These are phyloP conservation scores for Aspergillus persii DNA, from an alignment of 2,329 filamentous ascomycete genomes.

Conservation along the genomic window DNA sequence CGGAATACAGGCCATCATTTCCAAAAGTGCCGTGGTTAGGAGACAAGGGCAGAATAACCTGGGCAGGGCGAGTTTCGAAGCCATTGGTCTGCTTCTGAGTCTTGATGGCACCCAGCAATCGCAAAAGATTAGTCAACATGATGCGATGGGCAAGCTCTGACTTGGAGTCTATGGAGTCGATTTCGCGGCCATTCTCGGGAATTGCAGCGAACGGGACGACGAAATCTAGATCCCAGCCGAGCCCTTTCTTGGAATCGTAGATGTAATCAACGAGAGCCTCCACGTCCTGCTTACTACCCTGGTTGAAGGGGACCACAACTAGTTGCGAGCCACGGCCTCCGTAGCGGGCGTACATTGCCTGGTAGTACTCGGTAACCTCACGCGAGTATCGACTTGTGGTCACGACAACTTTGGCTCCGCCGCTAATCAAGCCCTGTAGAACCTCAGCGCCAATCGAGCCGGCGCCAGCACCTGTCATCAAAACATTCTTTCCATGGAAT, in stretches of 20 bases:
- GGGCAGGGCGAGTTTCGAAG: constrained; percentile 92
- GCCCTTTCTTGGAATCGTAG: constrained; percentile 91
- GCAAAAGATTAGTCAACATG: constrained; percentile 96
- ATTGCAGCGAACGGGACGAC: constrained; percentile 97
- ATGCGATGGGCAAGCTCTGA: constrained; percentile 97
- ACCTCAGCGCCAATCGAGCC: constrained; percentile 98
- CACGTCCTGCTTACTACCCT: constrained; percentile 96
- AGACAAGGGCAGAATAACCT: constrained; percentile 92
- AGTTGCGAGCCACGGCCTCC: constrained; percentile 93
- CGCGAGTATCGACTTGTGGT: constrained; percentile 96
- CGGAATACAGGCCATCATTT: constrained; percentile 95
- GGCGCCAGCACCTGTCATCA: constrained; percentile 98
- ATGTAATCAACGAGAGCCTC: constrained; percentile 94
- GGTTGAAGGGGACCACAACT: constrained; percentile 98
- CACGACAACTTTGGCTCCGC: constrained; percentile 93
- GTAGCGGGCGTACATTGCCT: constrained; percentile 94
- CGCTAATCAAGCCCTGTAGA: constrained; percentile 90
- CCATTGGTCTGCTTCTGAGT: constrained; percentile 80
- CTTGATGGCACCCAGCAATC: constrained; percentile 88
- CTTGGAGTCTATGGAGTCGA: constrained; percentile 93
- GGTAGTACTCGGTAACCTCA: constrained; percentile 98
- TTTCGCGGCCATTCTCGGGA: constrained; percentile 94
- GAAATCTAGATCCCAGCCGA: constrained; percentile 97
- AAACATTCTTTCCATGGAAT: constrained; percentile 90
- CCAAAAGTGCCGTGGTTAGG: constrained; percentile 99